Evolutionary conservation across 805 yeast genomes (phyloP), one percentile per base, ranked within the genome.

Genomic region (Tetrapisispora fleetii): DNA sequence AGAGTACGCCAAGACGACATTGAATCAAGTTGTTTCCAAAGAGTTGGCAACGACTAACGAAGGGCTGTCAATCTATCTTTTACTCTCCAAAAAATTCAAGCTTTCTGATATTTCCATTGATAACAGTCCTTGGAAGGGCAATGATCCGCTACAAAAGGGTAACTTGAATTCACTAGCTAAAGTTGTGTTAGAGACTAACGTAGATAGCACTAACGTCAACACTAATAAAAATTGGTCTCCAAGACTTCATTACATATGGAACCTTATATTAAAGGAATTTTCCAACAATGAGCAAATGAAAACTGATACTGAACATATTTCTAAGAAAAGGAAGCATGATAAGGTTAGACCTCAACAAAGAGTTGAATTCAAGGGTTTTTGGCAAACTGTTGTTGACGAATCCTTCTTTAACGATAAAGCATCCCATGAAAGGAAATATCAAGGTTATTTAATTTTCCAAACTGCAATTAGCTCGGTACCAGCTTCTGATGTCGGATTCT

Each of bases 351-450:
- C 51, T 21, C 59, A 50, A 22, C 60, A 48, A 53, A 49, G 47
- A 36, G 63, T 78, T 27, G 63, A 71, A 2, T 59, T 79, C 38
- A 63, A 70, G 9, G 93, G 85, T 47, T 89, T 91, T 63, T 89
- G 95, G 95, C 77, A 79, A 55, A 70, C 74, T 3, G 81, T 80
- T 6, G 77, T 91, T 16, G 97, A 91, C 60, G 93, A 88, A 57
- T 76, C 84, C 4, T 78, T 85, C 51, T 90, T 91, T 56, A 72
- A 85, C 5, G 79, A 78, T 36, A 79, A 81, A 54, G 74, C 96
- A 0, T 88, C 96, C 1, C 78, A 82, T 32, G 97, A 90, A 63
- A 73, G 96, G 49, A 91, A 90, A 63, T 85, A 75, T 64, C 78
- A 87, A 77, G 98, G 96, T 0, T 79, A 90, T 57, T 85, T 85